Evolutionary conservation across 1,284 basidiomycete genomes (phyloP).

Genomic region (Ceratobasidium sp.): DNA sequence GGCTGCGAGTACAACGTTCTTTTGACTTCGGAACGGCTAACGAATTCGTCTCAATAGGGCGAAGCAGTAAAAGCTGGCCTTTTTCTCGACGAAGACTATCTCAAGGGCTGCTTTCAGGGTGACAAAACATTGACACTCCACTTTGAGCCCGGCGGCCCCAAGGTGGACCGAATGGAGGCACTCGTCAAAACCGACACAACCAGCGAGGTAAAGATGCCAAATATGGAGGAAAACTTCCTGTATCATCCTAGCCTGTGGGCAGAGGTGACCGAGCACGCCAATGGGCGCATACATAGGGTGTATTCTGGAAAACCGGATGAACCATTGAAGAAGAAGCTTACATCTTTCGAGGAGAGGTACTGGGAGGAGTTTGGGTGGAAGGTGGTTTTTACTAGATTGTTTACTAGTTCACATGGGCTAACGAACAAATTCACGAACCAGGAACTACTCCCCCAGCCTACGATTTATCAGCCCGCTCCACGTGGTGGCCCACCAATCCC

Average conservation of each 20-base stretch:
- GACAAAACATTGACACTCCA: slow-evolving; percentile 13
- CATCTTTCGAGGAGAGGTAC: neutral
- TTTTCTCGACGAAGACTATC: slow-evolving; percentile 6
- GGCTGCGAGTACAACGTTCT: slow-evolving; percentile 11
- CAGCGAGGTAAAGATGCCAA: too few relatives aligned
- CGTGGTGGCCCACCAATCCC: too few relatives aligned
- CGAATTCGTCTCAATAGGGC: neutral
- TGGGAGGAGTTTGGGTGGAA: slow-evolving; percentile 16
- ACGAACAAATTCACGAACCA: neutral
- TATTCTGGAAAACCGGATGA: neutral
- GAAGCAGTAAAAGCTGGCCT: neutral
- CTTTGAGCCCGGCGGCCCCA: slow-evolving; percentile 4
- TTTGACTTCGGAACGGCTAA: neutral
- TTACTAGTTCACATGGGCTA: neutral
- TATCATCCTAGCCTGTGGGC: slow-evolving; percentile 23
- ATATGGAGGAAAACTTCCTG: neutral
- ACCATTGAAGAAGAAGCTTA: neutral
- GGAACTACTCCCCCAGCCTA: neutral
- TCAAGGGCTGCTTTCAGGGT: neutral
- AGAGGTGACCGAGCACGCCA: neutral
- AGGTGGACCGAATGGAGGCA: slow-evolving; percentile 12
- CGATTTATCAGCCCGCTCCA: too few relatives aligned
- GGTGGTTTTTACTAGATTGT: neutral
- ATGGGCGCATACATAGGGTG: slow-evolving; percentile 3
- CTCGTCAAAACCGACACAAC: neutral